These are phyloP conservation scores for Nevesoporus exiguus DNA, from an alignment of 768 basidiomycete species.

Conservation along the genomic window DNA sequence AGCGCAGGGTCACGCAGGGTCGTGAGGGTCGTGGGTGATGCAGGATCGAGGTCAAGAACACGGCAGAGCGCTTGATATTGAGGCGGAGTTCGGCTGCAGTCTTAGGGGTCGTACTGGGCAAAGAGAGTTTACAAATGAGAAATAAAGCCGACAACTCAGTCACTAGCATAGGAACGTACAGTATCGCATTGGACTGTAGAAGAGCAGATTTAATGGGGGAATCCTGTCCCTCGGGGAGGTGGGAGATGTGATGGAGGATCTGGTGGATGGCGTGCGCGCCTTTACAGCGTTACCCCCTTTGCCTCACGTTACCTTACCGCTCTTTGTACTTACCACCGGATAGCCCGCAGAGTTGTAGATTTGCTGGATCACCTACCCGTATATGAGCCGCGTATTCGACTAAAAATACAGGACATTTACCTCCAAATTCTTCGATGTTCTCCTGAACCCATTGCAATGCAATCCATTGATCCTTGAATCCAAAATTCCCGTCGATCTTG, in stretches of 20 bases:
- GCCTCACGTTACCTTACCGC: background rate
- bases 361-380: slow-evolving; percentile 51
- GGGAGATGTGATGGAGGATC: slow-evolving; percentile 64
- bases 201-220: slow-evolving; percentile 67
- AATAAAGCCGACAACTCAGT: background rate
- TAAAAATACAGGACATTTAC: slow-evolving; percentile 28
- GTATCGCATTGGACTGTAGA: slow-evolving; percentile 72
- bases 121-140: background rate
- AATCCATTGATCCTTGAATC: slow-evolving; percentile 81
- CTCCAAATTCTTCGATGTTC: slow-evolving; percentile 69
- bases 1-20: slow-evolving; percentile 47
- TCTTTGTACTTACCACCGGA: background rate
- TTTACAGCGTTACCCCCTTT: slow-evolving; percentile 21
- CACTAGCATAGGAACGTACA: slow-evolving; percentile 37
- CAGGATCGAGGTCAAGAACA: slow-evolving; percentile 53
- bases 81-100: slow-evolving; percentile 51
- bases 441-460: slow-evolving; percentile 68
- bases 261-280: slow-evolving; percentile 77
- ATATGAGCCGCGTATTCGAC: background rate
- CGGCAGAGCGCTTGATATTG: slow-evolving; percentile 64
- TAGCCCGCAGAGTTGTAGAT: slow-evolving; percentile 41
- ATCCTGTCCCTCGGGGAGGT: slow-evolving; percentile 48
- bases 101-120: slow-evolving; percentile 50
- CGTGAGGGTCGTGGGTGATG: slow-evolving; percentile 44
- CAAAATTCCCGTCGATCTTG: slow-evolving; percentile 64